phyloP scores from a whole-genome alignment of 352 stramenopile species.

The Pythium sukuiense region DNA sequence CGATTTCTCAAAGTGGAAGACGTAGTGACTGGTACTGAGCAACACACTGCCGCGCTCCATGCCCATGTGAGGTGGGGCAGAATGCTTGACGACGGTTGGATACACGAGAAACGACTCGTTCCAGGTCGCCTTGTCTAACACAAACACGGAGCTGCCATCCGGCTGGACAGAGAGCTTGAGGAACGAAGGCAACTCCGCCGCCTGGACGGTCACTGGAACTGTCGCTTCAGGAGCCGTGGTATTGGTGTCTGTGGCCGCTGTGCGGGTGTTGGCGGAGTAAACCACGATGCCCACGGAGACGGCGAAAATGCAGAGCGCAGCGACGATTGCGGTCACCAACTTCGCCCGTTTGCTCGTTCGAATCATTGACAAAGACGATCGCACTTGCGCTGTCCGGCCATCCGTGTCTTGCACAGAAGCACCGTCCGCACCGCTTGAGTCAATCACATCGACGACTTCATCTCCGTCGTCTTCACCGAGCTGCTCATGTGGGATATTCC shows the following conservation, averaged over 20 bases:
- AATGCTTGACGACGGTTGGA: conserved; percentile 60
- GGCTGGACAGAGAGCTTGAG: conserved; percentile 42
- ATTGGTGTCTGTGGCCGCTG: not conserved
- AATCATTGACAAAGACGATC: conserved; percentile 1
- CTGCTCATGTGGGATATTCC: conserved; percentile 18
- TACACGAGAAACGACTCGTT: conserved; percentile 74
- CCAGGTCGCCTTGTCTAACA: conserved; percentile 55
- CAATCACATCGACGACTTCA: conserved; percentile 7
- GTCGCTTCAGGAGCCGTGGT: conserved; percentile 15
- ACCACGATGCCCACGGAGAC: conserved; percentile 16
- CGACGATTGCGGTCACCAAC: conserved; percentile 7
- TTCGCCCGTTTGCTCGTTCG: conserved; percentile 18
- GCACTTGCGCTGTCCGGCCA: not conserved
- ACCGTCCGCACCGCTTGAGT: not conserved
- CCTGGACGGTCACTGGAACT: conserved; percentile 24
- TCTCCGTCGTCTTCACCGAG: conserved; percentile 15
- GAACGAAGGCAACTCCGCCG: conserved; percentile 29
- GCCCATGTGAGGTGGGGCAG: conserved; percentile 37
- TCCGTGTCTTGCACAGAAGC: not conserved
- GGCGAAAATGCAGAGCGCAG: conserved; percentile 11
- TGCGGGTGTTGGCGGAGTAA: not conserved
- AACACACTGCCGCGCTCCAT: conserved; percentile 56
- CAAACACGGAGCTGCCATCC: conserved; percentile 38
- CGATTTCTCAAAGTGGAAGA: conserved; percentile 68
- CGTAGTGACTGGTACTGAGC: conserved; percentile 58